Percentiles rank a stretch among this genome's conserved stretches.
phyloP scores from a whole-genome alignment of 768 basidiomycete genomes.

The Obba rivulosa region DNA sequence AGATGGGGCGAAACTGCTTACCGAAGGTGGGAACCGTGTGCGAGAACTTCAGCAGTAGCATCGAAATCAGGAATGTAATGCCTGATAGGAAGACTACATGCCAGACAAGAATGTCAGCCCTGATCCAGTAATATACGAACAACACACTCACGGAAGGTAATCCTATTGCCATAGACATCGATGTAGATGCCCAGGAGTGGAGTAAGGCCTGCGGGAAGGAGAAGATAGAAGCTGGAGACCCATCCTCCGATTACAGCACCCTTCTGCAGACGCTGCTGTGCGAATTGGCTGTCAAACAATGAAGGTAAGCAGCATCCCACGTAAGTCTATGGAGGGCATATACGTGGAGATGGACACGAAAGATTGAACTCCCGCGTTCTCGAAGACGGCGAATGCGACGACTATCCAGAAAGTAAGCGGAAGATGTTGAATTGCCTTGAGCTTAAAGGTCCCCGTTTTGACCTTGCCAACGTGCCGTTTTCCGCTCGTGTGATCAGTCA shows the following conservation, averaged over 20 bases:
- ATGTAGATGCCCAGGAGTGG: conserved; percentile 38
- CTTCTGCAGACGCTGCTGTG: conserved; percentile 36
- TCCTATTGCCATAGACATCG: conserved; percentile 33
- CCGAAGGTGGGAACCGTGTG: conserved; percentile 33
- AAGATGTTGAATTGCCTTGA: conserved; percentile 27
- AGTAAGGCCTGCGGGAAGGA: conserved; percentile 34
- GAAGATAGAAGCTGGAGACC: conserved; percentile 38
- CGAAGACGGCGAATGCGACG: conserved; percentile 34
- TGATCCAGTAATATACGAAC: background rate
- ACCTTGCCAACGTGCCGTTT: conserved; percentile 21
- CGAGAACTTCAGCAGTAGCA: conserved; percentile 36
- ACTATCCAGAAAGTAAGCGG: conserved; percentile 38
- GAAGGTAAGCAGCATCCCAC: background rate
- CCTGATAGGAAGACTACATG: conserved; percentile 34
- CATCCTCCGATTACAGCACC: conserved; percentile 40
- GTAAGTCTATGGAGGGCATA: background rate
- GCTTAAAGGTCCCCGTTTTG: conserved; percentile 25
- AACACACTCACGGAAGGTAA: conserved; percentile 30
- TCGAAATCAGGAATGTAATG: conserved; percentile 34
- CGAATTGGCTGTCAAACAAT: conserved; percentile 29
- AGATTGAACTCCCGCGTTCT: conserved; percentile 39
- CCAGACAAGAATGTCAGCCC: background rate
- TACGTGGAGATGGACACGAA: conserved; percentile 41
- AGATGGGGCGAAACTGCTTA: conserved; percentile 12
- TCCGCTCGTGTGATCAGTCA: conserved; percentile 33